These are phyloP conservation scores for Anisodus acutangulus DNA, from an alignment of 257 asterid genomes.

Conservation along the genomic window DNA sequence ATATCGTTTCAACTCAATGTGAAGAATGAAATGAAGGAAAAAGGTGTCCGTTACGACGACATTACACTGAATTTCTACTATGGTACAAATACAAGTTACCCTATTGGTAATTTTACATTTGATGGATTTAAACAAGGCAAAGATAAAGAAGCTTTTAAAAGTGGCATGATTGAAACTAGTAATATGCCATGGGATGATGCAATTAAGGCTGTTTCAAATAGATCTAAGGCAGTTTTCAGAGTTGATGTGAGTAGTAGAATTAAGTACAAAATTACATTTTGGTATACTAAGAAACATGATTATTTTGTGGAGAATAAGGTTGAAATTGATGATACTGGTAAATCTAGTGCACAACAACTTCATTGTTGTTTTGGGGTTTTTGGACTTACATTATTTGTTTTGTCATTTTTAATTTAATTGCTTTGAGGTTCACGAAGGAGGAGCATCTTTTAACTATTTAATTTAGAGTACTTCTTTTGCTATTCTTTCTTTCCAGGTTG, in stretches of 20 bases:
- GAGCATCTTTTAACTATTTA: background rate
- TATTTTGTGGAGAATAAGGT: slow-evolving; percentile 51
- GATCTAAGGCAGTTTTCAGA: slow-evolving; percentile 51
- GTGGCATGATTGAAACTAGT: slow-evolving; percentile 35
- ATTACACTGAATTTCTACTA: slow-evolving; percentile 49
- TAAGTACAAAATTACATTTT: slow-evolving; percentile 61
- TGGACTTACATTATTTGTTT: slow-evolving; percentile 20
- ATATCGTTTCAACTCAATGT: slow-evolving; percentile 58
- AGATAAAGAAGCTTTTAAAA: slow-evolving; percentile 49
- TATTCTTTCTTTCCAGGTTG: slow-evolving; percentile 1
- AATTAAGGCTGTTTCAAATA: slow-evolving; percentile 39
- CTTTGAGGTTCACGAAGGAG: background rate
- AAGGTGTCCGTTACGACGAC: slow-evolving; percentile 59
- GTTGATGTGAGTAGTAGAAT: slow-evolving; percentile 62
- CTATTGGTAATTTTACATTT: slow-evolving; percentile 53
- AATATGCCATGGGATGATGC: slow-evolving; percentile 71
- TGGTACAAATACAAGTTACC: slow-evolving; percentile 35
- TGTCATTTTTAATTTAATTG: slow-evolving; percentile 10
- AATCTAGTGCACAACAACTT: slow-evolving; percentile 44
- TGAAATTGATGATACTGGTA: slow-evolving; percentile 58
- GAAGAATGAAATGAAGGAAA: slow-evolving; percentile 66
- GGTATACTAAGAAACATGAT: slow-evolving; percentile 52
- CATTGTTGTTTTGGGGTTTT: slow-evolving; percentile 19
- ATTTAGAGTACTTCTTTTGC: background rate
- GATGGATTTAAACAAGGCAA: slow-evolving; percentile 74